phyloP scores from a whole-genome alignment of 257 asterid genomes.

The Buddleja alternifolia region DNA sequence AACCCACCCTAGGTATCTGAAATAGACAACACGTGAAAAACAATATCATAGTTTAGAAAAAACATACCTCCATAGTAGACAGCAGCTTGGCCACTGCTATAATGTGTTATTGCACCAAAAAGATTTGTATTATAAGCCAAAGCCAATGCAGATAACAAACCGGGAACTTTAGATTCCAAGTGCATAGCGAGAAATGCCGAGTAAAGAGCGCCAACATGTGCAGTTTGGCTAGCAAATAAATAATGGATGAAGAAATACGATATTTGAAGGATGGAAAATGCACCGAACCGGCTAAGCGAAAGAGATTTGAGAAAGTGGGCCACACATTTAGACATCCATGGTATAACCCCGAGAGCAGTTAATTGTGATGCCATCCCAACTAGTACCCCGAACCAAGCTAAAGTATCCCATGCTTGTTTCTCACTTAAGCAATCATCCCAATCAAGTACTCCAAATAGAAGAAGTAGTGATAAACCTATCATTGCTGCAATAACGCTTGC shows the following conservation, averaged over 20 bases:
- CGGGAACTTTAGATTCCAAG: constrained; percentile 63
- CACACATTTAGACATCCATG: constrained; percentile 62
- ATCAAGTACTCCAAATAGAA: constrained; percentile 54
- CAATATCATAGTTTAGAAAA: background rate
- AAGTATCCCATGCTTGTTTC: constrained; percentile 83
- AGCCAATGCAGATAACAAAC: constrained; percentile 56
- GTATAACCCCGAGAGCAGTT: constrained; percentile 56
- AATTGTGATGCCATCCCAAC: constrained; percentile 80
- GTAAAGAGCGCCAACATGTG: constrained; percentile 88
- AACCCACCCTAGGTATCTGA: no score
- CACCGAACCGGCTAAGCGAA: constrained; percentile 49
- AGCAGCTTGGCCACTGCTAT: constrained; percentile 95
- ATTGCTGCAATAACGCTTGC: constrained; percentile 72
- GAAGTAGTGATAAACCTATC: constrained; percentile 66
- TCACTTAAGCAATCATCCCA: constrained; percentile 86
- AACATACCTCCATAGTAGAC: constrained; percentile 78
- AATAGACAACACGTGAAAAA: background rate
- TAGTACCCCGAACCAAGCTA: constrained; percentile 77
- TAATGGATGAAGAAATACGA: constrained; percentile 80
- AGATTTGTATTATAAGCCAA: constrained; percentile 76
- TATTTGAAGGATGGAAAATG: constrained; percentile 69
- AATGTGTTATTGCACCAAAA: constrained; percentile 85
- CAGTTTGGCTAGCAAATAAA: constrained; percentile 90
- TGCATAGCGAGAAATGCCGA: constrained; percentile 86
- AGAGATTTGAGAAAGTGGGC: constrained; percentile 53